phyloP scores from a whole-genome alignment of 2,329 filamentous ascomycete species.

The Mycosphaerella arachidis region DNA sequence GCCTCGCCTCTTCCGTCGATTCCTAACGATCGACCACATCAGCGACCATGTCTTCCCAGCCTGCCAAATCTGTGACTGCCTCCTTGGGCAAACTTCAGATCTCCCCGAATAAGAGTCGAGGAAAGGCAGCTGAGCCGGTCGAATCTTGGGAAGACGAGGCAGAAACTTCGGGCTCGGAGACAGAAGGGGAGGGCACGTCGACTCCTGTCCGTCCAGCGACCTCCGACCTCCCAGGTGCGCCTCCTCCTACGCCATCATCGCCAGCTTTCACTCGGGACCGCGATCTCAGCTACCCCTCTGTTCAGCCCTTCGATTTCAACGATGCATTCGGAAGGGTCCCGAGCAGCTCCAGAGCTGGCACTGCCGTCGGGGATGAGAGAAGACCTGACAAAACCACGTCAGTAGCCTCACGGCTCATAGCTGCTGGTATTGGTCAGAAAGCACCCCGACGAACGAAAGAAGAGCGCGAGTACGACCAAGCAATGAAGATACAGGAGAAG shows the following conservation, averaged over 20 bases:
- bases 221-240: slow-evolving; percentile 45
- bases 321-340: slow-evolving; percentile 7
- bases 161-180: slow-evolving; percentile 40
- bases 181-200: slow-evolving; percentile 29
- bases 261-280: slow-evolving; percentile 36
- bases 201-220: slow-evolving; percentile 24
- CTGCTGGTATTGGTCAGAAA: slow-evolving; percentile 76
- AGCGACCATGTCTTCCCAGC: slow-evolving; percentile 14
- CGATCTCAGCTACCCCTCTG: slow-evolving; percentile 20
- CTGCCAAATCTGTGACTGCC: slow-evolving; percentile 19
- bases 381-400: slow-evolving; percentile 88
- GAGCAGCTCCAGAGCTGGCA: neutral
- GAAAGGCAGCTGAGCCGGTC: slow-evolving; percentile 32
- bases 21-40: neutral
- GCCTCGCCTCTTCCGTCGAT: neutral
- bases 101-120: slow-evolving; percentile 32
- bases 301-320: slow-evolving; percentile 23
- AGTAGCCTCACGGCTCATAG: slow-evolving; percentile 84
- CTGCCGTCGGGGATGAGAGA: slow-evolving; percentile 25
- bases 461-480: slow-evolving; percentile 78
- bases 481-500: slow-evolving; percentile 77
- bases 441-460: slow-evolving; percentile 81
- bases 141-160: slow-evolving; percentile 76
- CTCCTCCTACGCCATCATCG: slow-evolving; percentile 64
- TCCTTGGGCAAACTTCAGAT: slow-evolving; percentile 33